Evolutionary conservation across 768 basidiomycete genomes (phyloP).

Genomic region (Grammothele lineata): DNA sequence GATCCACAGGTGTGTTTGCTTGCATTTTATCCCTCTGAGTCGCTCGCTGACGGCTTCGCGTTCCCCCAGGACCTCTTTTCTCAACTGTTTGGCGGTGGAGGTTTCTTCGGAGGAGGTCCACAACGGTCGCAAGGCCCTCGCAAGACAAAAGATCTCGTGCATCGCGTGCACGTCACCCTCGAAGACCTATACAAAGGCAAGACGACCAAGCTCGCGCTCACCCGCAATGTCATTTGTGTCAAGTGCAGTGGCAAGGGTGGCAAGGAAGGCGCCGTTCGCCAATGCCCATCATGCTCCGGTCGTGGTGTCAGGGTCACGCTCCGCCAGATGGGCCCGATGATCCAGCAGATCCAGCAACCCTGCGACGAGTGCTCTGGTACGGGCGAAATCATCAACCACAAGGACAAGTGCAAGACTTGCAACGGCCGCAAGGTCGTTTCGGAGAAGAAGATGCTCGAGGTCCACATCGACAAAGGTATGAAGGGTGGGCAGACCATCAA

Average conservation of each 20-base stretch:
- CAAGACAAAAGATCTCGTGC: slow-evolving; percentile 97
- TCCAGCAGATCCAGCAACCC: slow-evolving; percentile 95
- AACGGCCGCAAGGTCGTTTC: slow-evolving; percentile 92
- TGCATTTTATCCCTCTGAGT: background rate
- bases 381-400: slow-evolving; percentile 93
- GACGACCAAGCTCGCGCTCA: slow-evolving; percentile 94
- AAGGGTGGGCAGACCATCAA: slow-evolving; percentile 87
- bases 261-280: slow-evolving; percentile 90
- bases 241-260: slow-evolving; percentile 97
- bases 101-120: slow-evolving; percentile 69
- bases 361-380: slow-evolving; percentile 91
- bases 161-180: slow-evolving; percentile 92
- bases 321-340: slow-evolving; percentile 99
- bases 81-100: slow-evolving; percentile 87
- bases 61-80: slow-evolving; percentile 82
- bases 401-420: slow-evolving; percentile 89
- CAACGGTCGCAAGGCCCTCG: slow-evolving; percentile 62
- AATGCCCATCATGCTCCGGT: slow-evolving; percentile 76
- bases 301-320: slow-evolving; percentile 88
- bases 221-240: slow-evolving; percentile 88
- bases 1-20: slow-evolving; percentile 79
- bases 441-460: slow-evolving; percentile 96
- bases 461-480: slow-evolving; percentile 98
- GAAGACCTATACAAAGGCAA: slow-evolving; percentile 99
- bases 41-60: no score